Evolutionary conservation across 805 yeast species (phyloP).

Genomic region (Yarrowia sp.): DNA sequence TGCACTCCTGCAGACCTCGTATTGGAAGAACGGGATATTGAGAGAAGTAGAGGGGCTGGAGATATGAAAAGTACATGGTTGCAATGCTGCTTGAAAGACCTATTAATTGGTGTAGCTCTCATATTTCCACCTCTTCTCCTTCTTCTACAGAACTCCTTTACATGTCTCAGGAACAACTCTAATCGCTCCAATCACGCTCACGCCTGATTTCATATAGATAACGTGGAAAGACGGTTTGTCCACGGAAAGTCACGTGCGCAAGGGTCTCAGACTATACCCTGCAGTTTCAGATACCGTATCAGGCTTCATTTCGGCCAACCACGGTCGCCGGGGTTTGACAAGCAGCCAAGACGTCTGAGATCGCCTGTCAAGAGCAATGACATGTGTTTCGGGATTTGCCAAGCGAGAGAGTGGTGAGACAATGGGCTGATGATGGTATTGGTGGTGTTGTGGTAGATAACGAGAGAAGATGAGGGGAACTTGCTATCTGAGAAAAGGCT

Average conservation of each 20-base stretch:
- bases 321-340: too few relatives aligned
- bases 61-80: background rate
- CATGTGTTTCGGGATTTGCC: too few relatives aligned
- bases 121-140: background rate
- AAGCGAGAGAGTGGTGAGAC: too few relatives aligned
- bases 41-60: too few relatives aligned
- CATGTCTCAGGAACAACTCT: conserved; percentile 2
- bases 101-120: background rate
- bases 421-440: too few relatives aligned
- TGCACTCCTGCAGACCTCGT: conserved; percentile 8
- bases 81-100: too few relatives aligned
- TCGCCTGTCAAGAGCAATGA: too few relatives aligned
- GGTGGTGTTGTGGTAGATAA: too few relatives aligned
- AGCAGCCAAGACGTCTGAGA: too few relatives aligned
- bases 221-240: background rate
- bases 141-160: background rate
- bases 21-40: background rate
- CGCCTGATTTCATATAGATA: background rate
- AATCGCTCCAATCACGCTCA: conserved; percentile 9
- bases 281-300: background rate
- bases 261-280: background rate
- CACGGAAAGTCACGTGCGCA: conserved; percentile 5
- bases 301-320: background rate
- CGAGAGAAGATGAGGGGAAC: too few relatives aligned
- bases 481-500: too few relatives aligned